Base-by-base conservation (phyloP, 345 rosid species). In the Citrus sp. region DNA sequence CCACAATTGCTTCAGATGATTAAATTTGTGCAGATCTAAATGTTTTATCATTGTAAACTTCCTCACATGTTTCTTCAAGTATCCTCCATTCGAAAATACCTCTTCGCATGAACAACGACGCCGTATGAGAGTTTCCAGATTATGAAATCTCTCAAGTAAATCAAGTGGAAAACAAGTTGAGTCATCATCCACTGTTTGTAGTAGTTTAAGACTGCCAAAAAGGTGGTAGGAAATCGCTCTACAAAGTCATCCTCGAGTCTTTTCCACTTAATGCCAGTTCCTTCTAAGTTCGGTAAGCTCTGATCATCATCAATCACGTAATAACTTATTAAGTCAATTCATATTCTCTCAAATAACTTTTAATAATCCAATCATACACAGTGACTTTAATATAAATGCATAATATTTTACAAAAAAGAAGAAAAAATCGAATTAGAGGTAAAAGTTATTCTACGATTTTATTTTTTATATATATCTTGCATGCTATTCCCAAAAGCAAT, bases 91-190 rank as follows among this genome's bases (percentile, higher is more conserved):
- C 10, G 38, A 22, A 22, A 81, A 74, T 7, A 81, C 21, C 79
- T 55, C 75, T 65, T 76, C n/a, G 21, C 70, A 58, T 25, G 9
- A 24, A 63, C 63, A 54, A 59, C 5, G 0, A 0, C 0, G 0
- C 3, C 77, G 38, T 7, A 1, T 0, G 24, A 83, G 77, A 12
- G 12, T 3, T 40, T 79, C 42, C 70, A 86, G 30, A 46, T 78
- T 75, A 3, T 22, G 54, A 37, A 80, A 78, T 73, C 22, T 70
- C 38, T 64, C 4, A 2, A 80, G 35, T 27, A 73, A 13, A 13
- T 1, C 14, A 49, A 73, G 9, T 34, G 74, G 80, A 34, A 82
- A 75, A 30, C 4, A 60, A 19, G 22, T 12, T 1, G 76, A 55
- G 4, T n/a, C 70, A 27, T 72, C 73, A 56, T 28, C 6, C 9